phyloP scores from a whole-genome alignment of 2,329 filamentous ascomycete genomes.

The Ploettnerulaceae sp. region DNA sequence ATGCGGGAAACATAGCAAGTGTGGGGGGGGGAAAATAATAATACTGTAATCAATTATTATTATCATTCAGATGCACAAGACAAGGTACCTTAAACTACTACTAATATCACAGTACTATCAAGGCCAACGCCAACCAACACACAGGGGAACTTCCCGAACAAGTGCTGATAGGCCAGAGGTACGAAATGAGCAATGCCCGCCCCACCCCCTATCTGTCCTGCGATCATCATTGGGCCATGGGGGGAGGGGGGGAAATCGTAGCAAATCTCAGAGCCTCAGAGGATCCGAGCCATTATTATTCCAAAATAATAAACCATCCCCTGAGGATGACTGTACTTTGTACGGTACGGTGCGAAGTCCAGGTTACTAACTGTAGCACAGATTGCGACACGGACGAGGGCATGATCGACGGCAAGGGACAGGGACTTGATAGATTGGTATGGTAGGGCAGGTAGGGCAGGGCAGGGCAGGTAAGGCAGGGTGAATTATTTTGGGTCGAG shows the following conservation, averaged over 20 bases:
- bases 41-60: too few species aligned
- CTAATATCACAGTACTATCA: neutral
- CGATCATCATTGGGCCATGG: too few species aligned
- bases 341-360: too few species aligned
- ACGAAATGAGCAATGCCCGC: constrained; percentile 1
- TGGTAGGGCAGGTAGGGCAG: neutral
- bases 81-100: neutral
- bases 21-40: too few species aligned
- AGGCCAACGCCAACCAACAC: neutral
- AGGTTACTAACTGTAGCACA: too few species aligned
- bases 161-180: neutral
- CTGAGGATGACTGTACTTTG: constrained; percentile 7
- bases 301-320: constrained; percentile 8
- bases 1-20: too few species aligned
- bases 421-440: neutral
- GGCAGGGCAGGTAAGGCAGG: neutral
- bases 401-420: constrained; percentile 6
- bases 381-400: constrained; percentile 14
- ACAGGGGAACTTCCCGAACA: neutral
- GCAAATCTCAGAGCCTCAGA: constrained; percentile 5
- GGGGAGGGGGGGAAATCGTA: too few species aligned
- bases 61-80: neutral
- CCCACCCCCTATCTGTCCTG: neutral
- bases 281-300: constrained; percentile 4
- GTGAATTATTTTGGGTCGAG: too few species aligned